Conservation (phyloP, 768 basidiomycete genomes). For the Collybia sp. region DNA sequence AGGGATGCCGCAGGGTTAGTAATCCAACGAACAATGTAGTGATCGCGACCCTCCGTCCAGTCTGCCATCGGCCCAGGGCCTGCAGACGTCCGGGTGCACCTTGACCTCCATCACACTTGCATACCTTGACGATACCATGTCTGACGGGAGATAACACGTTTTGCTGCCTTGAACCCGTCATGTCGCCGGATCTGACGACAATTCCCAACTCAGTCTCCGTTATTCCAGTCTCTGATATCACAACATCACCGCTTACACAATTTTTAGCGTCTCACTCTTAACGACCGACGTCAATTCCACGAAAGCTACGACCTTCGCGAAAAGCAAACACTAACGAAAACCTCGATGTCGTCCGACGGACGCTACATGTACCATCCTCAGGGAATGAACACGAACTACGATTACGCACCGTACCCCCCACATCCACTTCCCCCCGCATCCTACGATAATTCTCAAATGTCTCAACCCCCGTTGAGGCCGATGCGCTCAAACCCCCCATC, state of each 20-base stretch:
- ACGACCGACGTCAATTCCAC: too few relatives aligned
- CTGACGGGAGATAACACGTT: slow-evolving; percentile 9
- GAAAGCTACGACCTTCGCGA: too few relatives aligned
- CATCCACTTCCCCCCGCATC: slow-evolving; percentile 5
- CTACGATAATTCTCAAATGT: slow-evolving; percentile 4
- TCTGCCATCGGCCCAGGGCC: too few relatives aligned
- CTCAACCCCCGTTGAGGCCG: slow-evolving; percentile 7
- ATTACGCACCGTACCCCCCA: slow-evolving; percentile 38
- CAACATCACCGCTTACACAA: too few relatives aligned
- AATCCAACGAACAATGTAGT: too few relatives aligned
- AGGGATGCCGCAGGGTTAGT: too few relatives aligned
- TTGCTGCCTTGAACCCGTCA: slow-evolving; percentile 4
- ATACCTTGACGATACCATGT: not conserved
- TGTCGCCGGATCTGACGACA: not conserved
- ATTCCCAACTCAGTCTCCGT: too few relatives aligned
- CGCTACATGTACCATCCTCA: slow-evolving; percentile 52
- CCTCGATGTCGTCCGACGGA: slow-evolving; percentile 42
- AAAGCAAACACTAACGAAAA: too few relatives aligned
- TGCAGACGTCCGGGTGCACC: too few relatives aligned
- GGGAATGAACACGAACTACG: slow-evolving; percentile 40
- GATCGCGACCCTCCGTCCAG: too few relatives aligned
- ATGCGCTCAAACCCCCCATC: slow-evolving; percentile 2
- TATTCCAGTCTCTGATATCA: too few relatives aligned
- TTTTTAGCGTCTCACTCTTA: too few relatives aligned
- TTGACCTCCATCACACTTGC: not conserved